Evolutionary conservation across 1,139 yeast species (phyloP), one percentile per base, ranked within the genome.

Genomic region (Debaryomycetaceae sp.): DNA sequence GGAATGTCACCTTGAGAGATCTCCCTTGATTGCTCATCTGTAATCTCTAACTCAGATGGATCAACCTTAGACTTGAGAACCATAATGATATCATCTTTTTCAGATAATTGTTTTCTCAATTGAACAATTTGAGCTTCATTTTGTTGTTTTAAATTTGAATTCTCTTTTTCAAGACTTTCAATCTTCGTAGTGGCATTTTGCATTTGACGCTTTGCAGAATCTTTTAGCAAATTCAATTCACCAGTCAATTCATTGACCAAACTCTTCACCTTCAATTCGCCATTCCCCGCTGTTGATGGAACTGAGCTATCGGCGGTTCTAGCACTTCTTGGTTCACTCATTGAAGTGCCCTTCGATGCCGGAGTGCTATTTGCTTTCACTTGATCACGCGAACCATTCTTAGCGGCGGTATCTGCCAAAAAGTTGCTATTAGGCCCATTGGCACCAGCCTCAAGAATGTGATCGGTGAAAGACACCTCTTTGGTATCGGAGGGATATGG

Each of bases 181-280:
- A 81, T 80, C 49, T 72, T 75, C 37, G 72, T 74, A 40, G 80
- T 75, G 1, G 87, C 87, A 45, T 65, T 65, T 52, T 69, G 75
- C 61, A 82, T 80, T 51, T 80, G 82, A 5, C 63, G 60, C 45
- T 69, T 73, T 6, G 86, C 74, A 6, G 78, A 66, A 7, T 63
- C 46, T 51, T 70, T 78, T 53, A 81, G 64, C 24, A 66, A 64
- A 34, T 65, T 66, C 43, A 81, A 62, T 49, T 82, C 84, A 24
- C 58, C 56, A 20, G 80, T 76, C 42, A 81, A 62, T 40, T 72
- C 72, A n/a, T 58, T 55, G 24, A 77, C 67, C 24, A 71, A 53
- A 40, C 59, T 58, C 49, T 69, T 72, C 14, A 68, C 68, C 42
- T 61, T 59, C 20, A 55, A 56, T 34, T 64, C 65, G 37, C 60